Conservation (phyloP, 805 yeast species). For the Tetrapisispora fleetii region DNA sequence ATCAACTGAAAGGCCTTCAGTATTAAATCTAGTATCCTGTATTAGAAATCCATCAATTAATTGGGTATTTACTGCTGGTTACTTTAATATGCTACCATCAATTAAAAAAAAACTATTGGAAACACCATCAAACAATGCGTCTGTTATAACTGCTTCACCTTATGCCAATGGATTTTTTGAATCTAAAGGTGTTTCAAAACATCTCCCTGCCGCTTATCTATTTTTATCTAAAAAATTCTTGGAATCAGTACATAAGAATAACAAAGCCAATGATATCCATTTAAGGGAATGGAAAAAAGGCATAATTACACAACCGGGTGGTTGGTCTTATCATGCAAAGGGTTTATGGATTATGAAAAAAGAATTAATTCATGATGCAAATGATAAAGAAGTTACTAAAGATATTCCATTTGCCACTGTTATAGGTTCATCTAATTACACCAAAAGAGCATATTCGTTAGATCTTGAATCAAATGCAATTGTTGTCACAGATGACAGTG, state of each 20-base stretch:
- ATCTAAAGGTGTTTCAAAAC: slow-evolving; percentile 70
- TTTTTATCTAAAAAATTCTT: slow-evolving; percentile 64
- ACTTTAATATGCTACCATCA: slow-evolving; percentile 81
- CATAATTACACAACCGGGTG: slow-evolving; percentile 63
- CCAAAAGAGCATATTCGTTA: slow-evolving; percentile 75
- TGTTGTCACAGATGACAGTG: slow-evolving; percentile 57
- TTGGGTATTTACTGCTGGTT: slow-evolving; percentile 94
- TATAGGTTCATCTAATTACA: slow-evolving; percentile 89
- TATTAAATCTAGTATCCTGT: slow-evolving; percentile 50
- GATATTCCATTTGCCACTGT: slow-evolving; percentile 60
- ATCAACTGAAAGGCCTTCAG: slow-evolving; percentile 75
- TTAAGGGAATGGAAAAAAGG: slow-evolving; percentile 86
- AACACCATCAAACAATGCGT: slow-evolving; percentile 37
- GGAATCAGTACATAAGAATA: slow-evolving; percentile 35
- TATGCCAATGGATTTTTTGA: slow-evolving; percentile 88
- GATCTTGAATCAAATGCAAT: slow-evolving; percentile 87
- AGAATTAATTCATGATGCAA: background rate
- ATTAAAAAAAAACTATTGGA: slow-evolving; percentile 49
- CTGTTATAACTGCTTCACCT: slow-evolving; percentile 84
- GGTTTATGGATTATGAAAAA: slow-evolving; percentile 78
- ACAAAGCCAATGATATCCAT: slow-evolving; percentile 38
- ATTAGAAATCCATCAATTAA: slow-evolving; percentile 42
- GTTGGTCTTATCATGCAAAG: slow-evolving; percentile 98
- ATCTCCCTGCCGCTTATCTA: slow-evolving; percentile 79
- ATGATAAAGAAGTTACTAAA: slow-evolving; percentile 5